Conservation (phyloP, 306 rosid species). For the Rosa chinensis region DNA sequence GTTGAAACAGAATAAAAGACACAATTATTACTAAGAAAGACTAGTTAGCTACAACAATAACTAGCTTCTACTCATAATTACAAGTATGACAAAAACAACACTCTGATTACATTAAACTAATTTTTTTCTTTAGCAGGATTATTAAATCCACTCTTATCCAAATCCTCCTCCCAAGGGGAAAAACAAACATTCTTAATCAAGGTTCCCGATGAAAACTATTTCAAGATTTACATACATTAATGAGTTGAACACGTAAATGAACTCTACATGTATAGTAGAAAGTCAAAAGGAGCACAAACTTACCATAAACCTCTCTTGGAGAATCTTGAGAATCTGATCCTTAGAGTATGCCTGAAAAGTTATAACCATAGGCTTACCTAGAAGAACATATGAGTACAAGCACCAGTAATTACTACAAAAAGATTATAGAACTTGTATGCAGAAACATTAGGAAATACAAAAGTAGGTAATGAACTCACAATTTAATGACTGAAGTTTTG, state of each 20-base stretch:
- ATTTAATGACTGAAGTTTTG: conserved; percentile 78
- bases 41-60: neutral
- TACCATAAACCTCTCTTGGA: conserved; percentile 72
- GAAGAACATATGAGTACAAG: conserved; percentile 4
- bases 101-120: neutral
- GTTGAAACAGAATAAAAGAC: conserved; percentile 17
- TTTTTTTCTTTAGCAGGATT: neutral
- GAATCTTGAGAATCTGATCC: conserved; percentile 84
- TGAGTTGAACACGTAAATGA: neutral
- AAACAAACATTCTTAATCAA: too few relatives aligned
- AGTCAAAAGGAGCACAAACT: conserved; percentile 26
- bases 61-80: neutral
- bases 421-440: neutral
- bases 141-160: too few relatives aligned
- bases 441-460: neutral
- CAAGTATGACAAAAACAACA: neutral
- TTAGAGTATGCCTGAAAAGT: conserved; percentile 73
- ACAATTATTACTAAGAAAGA: conserved; percentile 20
- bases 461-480: conserved; percentile 51
- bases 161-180: too few relatives aligned
- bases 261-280: neutral
- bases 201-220: neutral
- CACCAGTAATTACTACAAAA: neutral
- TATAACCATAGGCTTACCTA: conserved; percentile 81
- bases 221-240: neutral